Evolutionary conservation across 495 filamentous ascomycete species (phyloP).

Genomic region (Aspergillus kassunensis): DNA sequence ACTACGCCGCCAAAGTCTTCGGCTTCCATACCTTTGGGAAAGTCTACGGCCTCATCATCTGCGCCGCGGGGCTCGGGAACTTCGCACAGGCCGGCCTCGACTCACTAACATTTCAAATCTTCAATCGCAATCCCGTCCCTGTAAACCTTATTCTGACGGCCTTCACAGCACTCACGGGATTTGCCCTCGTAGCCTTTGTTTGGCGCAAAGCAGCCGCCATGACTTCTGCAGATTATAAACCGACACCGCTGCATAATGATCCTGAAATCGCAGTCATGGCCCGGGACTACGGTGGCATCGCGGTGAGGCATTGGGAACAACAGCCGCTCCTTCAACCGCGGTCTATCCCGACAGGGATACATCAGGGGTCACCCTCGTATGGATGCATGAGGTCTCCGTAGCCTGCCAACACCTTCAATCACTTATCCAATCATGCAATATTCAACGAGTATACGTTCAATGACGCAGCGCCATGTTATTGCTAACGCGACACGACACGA

Average conservation of each 20-base stretch:
- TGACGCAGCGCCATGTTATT: background rate
- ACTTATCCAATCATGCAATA: background rate
- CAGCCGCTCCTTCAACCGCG: conserved; percentile 11
- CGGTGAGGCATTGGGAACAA: conserved; percentile 16
- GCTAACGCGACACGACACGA: no score
- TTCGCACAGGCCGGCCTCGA: conserved; percentile 83
- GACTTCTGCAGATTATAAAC: background rate
- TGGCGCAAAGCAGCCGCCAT: conserved; percentile 26
- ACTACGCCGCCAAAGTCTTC: conserved; percentile 94
- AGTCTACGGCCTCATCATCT: conserved; percentile 94
- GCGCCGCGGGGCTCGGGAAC: conserved; percentile 79
- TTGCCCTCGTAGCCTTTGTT: conserved; percentile 59
- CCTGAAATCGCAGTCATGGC: background rate
- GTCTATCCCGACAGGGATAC: background rate
- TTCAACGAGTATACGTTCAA: background rate
- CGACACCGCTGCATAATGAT: background rate
- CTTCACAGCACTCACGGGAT: conserved; percentile 56
- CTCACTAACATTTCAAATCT: conserved; percentile 68
- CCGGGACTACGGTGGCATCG: conserved; percentile 3
- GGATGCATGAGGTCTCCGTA: conserved; percentile 6
- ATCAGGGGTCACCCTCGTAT: conserved; percentile 5
- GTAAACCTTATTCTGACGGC: conserved; percentile 69
- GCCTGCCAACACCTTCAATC: background rate
- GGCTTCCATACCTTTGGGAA: conserved; percentile 93
- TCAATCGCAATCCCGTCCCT: conserved; percentile 67